Evolutionary conservation across 2,329 filamentous ascomycete genomes (phyloP).

Genomic region (Aspergillus sp.): DNA sequence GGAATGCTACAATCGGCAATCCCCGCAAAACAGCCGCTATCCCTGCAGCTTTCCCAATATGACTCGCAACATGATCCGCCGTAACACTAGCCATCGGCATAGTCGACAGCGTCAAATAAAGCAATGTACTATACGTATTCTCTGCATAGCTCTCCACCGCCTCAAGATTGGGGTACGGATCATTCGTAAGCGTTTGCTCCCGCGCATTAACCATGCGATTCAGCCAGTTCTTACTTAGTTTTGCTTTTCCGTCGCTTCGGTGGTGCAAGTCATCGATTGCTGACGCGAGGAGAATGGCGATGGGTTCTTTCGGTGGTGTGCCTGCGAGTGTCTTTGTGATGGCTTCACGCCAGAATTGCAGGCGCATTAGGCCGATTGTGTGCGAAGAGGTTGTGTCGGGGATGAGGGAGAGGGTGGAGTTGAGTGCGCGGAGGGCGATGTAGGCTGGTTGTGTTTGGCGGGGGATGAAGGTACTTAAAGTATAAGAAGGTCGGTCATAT

Average conservation of each 20-base stretch:
- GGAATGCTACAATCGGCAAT: conserved; percentile 82
- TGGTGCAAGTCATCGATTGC: conserved; percentile 61
- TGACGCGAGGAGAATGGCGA: conserved; percentile 77
- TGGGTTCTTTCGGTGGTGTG: conserved; percentile 82
- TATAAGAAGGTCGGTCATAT: conserved; percentile 85
- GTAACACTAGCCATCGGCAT: conserved; percentile 79
- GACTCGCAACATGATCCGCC: conserved; percentile 88
- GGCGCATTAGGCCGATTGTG: conserved; percentile 82
- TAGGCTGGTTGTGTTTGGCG: conserved; percentile 75
- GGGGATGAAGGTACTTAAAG: conserved; percentile 83
- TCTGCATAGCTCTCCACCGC: conserved; percentile 86
- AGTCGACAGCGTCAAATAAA: conserved; percentile 82
- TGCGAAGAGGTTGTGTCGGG: conserved; percentile 86
- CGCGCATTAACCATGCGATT: conserved; percentile 76
- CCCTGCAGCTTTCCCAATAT: conserved; percentile 90
- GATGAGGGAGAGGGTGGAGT: conserved; percentile 85
- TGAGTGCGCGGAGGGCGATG: conserved; percentile 85
- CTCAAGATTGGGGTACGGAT: conserved; percentile 72
- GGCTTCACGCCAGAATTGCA: conserved; percentile 93
- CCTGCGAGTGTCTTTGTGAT: conserved; percentile 75
- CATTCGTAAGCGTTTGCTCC: conserved; percentile 79
- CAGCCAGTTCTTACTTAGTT: conserved; percentile 70
- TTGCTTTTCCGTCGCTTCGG: conserved; percentile 48
- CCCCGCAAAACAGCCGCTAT: conserved; percentile 86
- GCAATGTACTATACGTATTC: conserved; percentile 87